Conservation (phyloP, 352 stramenopile genomes). For the Phytophthora multivora region DNA sequence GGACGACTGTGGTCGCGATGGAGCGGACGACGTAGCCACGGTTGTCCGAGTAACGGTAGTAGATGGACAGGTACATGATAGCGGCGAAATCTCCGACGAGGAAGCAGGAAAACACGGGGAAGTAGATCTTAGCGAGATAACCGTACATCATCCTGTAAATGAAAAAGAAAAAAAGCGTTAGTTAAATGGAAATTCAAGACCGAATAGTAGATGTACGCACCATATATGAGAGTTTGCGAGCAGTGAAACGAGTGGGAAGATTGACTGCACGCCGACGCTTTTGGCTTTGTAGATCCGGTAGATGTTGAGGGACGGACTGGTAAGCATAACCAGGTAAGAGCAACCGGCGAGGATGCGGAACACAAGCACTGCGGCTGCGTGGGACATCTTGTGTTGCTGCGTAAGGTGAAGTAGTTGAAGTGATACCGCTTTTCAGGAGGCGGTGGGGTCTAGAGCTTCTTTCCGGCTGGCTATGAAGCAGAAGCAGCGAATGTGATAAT, state of each 20-base stretch:
- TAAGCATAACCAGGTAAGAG: constrained; percentile 35
- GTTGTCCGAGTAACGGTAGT: constrained; percentile 52
- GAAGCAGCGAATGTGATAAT: constrained; percentile 23
- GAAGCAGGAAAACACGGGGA: constrained; percentile 51
- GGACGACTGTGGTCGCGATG: constrained; percentile 18
- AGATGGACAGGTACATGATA: constrained; percentile 53
- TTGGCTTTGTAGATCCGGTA: constrained; percentile 42
- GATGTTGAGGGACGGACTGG: constrained; percentile 51
- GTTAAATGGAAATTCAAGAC: neutral
- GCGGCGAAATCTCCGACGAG: constrained; percentile 43
- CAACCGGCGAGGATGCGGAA: constrained; percentile 31
- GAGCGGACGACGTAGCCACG: constrained; percentile 30
- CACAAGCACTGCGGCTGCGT: constrained; percentile 13
- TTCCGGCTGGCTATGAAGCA: constrained; percentile 7
- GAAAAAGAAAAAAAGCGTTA: neutral
- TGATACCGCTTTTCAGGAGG: constrained; percentile 13
- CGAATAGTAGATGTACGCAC: constrained; percentile 13
- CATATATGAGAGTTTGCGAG: constrained; percentile 50
- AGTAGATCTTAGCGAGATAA: constrained; percentile 53
- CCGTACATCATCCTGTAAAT: constrained; percentile 51
- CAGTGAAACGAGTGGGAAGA: constrained; percentile 52
- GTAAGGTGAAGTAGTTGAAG: constrained; percentile 11
- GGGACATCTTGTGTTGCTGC: constrained; percentile 22
- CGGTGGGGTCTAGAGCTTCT: neutral
- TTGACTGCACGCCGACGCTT: constrained; percentile 41